phyloP scores from a whole-genome alignment of 208 protist species.

The Herpetomonas tarakana region DNA sequence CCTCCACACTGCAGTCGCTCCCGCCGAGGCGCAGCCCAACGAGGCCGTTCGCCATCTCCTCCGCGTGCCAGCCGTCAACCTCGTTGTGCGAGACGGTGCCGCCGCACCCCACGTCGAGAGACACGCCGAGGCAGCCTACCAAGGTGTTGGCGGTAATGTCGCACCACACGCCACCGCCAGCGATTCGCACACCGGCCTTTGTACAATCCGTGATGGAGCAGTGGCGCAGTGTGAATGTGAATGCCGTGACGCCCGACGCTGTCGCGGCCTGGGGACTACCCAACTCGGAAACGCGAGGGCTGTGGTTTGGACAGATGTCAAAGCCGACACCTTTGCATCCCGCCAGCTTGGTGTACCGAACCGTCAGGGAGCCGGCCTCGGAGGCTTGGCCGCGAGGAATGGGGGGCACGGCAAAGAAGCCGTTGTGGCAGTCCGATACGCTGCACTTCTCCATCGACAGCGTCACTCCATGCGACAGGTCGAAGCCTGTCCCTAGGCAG shows the following conservation, averaged over 20 bases:
- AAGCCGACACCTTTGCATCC: slow-evolving; percentile 7
- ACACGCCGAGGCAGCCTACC: neutral
- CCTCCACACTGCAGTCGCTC: neutral
- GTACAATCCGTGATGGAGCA: neutral
- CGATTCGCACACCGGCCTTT: neutral
- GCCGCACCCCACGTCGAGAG: neutral
- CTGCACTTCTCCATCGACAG: slow-evolving; percentile 21
- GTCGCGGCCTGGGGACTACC: neutral
- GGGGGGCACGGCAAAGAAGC: slow-evolving; percentile 6
- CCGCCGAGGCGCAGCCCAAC: slow-evolving; percentile 4
- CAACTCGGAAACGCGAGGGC: too few relatives aligned
- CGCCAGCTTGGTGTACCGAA: slow-evolving; percentile 7
- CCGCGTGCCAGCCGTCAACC: slow-evolving; percentile 5
- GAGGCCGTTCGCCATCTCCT: slow-evolving; percentile 4
- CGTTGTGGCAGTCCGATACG: slow-evolving; percentile 13
- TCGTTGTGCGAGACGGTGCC: neutral
- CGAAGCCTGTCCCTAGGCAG: slow-evolving; percentile 7
- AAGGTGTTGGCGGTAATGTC: neutral
- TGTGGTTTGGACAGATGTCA: too few relatives aligned
- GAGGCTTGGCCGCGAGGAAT: neutral
- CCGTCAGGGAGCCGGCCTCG: neutral
- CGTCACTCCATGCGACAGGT: slow-evolving; percentile 12
- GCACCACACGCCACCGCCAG: neutral
- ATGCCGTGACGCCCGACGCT: neutral
- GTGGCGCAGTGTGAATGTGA: neutral